Base-by-base conservation (phyloP, 192 early-diverging fungal genomes). In the Coemansia brasiliensis region DNA sequence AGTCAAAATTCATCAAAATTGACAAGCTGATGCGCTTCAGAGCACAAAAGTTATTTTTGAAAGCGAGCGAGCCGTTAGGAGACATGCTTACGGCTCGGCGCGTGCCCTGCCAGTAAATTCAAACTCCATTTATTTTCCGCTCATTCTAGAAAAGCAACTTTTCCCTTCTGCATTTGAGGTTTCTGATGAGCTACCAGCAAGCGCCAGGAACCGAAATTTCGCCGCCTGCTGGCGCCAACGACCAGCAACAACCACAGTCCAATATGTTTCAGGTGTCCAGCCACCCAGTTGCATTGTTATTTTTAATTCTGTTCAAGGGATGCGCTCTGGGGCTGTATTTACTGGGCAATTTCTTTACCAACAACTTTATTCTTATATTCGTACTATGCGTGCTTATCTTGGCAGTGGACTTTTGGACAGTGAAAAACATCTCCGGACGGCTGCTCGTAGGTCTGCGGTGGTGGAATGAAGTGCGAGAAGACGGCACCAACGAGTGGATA, bases 391-490 rank as follows among this genome's bases (percentile, higher is more conserved):
- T 96, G 12, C 82, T 99, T 32, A 82, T 93, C 22, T 86, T 99
- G 27, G 86, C 93, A 5, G 95, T 98, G 76, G 95, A 99, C 55
- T 99, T 99, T 69, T 98, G 96, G 96, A 97, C 93, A 0, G 94
- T 98, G 15, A 99, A 99, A 74, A 99, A 99, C 67, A 90, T 99
- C 17, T 90, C 94, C 18, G 97, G 97, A 1, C 86, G 97, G 46
- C 78, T 98, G 38, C 82, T 99, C 42, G 97, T 99, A 12, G 97
- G 97, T 17, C 76, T 99, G 53, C 85, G 97, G 59, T 99, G 97
- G 97, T 99, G 97, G 97, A 99, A 95, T 78, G 92, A 97, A 74
- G 93, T 98, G 60, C 84, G 85, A 44, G 94, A 96, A 43, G 97
- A 98, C 72, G 97, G 97, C 26, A 85, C 91, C 3, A 94, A 89